These are phyloP conservation scores for Claviceps pazoutovae DNA, from an alignment of 2,329 filamentous ascomycete species.

Conservation along the genomic window DNA sequence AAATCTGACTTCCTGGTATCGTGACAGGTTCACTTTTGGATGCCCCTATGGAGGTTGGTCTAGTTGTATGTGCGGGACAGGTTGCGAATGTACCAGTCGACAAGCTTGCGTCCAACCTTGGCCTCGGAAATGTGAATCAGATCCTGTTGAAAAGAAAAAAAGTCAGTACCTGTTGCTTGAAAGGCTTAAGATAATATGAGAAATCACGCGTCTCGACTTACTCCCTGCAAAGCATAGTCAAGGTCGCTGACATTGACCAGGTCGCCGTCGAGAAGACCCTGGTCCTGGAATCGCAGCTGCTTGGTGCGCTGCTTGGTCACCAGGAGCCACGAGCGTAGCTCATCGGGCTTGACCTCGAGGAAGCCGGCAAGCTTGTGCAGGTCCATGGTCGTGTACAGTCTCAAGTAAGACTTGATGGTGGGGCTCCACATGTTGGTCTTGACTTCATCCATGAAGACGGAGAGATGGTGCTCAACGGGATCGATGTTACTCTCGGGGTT, in stretches of 20 bases:
- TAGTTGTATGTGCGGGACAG: constrained; percentile 79
- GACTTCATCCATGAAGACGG: constrained; percentile 99
- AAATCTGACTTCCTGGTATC: neutral
- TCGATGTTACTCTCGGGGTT: constrained; percentile 93
- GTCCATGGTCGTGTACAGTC: constrained; percentile 99
- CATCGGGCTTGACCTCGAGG: constrained; percentile 92
- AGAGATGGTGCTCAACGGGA: constrained; percentile 90
- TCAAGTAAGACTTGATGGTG: constrained; percentile 95
- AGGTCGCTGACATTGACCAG: constrained; percentile 87
- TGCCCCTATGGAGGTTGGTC: neutral
- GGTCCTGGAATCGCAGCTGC: constrained; percentile 84
- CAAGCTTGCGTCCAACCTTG: constrained; percentile 91
- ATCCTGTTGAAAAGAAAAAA: constrained; percentile 39
- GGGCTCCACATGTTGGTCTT: constrained; percentile 98
- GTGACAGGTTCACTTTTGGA: neutral
- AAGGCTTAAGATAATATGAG: too few species aligned
- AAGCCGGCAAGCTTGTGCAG: constrained; percentile 95
- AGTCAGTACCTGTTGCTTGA: constrained; percentile 10
- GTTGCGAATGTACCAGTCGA: constrained; percentile 98
- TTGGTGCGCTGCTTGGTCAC: constrained; percentile 98
- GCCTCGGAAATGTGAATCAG: constrained; percentile 97
- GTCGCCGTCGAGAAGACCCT: constrained; percentile 81
- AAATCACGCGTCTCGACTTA: constrained; percentile 32
- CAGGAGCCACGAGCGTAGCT: constrained; percentile 81
- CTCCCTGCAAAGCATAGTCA: constrained; percentile 91